Evolutionary conservation across 768 basidiomycete species (phyloP).

Genomic region (Daedaleopsis sinensis): DNA sequence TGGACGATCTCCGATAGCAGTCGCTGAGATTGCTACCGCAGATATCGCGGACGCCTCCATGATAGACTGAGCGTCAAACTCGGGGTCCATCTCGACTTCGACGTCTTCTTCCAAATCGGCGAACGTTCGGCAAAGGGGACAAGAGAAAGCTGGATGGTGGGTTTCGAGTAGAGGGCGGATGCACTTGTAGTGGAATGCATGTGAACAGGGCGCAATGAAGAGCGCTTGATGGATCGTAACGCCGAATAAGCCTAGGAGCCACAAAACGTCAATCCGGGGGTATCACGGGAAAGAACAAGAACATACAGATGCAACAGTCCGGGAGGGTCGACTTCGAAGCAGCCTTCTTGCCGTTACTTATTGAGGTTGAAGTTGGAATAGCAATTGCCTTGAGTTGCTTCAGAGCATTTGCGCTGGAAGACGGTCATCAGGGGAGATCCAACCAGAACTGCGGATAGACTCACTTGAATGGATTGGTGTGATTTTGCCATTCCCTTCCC

Average conservation of each 20-base stretch:
- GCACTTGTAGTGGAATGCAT: slow-evolving; percentile 97
- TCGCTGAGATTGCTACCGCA: slow-evolving; percentile 15
- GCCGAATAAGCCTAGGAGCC: slow-evolving; percentile 62
- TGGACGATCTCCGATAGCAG: slow-evolving; percentile 24
- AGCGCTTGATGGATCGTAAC: slow-evolving; percentile 95
- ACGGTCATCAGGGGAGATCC: slow-evolving; percentile 1
- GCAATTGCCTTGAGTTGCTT: slow-evolving; percentile 81
- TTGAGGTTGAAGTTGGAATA: slow-evolving; percentile 32
- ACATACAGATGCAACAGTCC: slow-evolving; percentile 94
- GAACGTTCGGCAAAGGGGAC: slow-evolving; percentile 93
- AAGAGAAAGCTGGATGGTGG: slow-evolving; percentile 94
- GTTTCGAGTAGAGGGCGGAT: slow-evolving; percentile 86
- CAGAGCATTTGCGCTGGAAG: slow-evolving; percentile 65
- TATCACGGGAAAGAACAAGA: background rate
- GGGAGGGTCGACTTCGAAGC: slow-evolving; percentile 50
- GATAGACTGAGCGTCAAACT: slow-evolving; percentile 28
- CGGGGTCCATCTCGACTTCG: slow-evolving; percentile 59
- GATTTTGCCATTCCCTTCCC: slow-evolving; percentile 87
- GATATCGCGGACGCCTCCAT: slow-evolving; percentile 18
- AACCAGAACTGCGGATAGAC: slow-evolving; percentile 21
- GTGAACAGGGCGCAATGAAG: slow-evolving; percentile 97
- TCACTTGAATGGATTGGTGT: slow-evolving; percentile 90
- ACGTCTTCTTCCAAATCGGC: slow-evolving; percentile 97
- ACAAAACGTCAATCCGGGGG: background rate
- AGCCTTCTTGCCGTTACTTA: slow-evolving; percentile 26